Percentiles rank a stretch among this genome's conserved stretches.
Evolutionary conservation across 2,329 filamentous ascomycete genomes (phyloP).

Genomic region (Dactylellina cionopaga): DNA sequence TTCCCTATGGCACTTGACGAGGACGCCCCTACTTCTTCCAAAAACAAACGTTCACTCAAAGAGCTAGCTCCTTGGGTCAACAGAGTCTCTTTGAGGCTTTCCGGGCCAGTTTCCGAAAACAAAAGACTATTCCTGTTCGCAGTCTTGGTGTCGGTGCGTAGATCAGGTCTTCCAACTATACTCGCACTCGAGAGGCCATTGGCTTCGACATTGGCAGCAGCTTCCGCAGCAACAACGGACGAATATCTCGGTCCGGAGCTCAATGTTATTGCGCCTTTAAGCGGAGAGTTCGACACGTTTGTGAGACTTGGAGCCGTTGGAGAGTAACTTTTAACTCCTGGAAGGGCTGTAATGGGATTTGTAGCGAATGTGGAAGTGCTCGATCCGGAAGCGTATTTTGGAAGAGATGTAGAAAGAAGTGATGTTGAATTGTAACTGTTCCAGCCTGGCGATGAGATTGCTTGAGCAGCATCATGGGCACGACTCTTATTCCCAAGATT

Average conservation of each 20-base stretch:
- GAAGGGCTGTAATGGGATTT: conserved; percentile 47
- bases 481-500: conserved; percentile 37
- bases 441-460: conserved; percentile 47
- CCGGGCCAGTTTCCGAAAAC: conserved; percentile 31
- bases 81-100: conserved; percentile 40
- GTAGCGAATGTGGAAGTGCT: conserved; percentile 45
- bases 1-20: conserved; percentile 9
- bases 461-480: conserved; percentile 33
- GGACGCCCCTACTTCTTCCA: conserved; percentile 27
- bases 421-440: conserved; percentile 48
- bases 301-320: conserved; percentile 36
- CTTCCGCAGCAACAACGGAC: conserved; percentile 43
- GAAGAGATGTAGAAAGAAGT: conserved; percentile 39
- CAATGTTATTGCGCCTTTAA: conserved; percentile 42
- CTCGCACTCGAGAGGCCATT: conserved; percentile 39
- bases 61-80: conserved; percentile 33
- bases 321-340: conserved; percentile 45
- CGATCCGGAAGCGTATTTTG: conserved; percentile 48
- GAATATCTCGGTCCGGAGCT: conserved; percentile 39
- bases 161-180: conserved; percentile 39
- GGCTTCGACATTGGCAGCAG: conserved; percentile 41
- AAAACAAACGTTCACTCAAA: conserved; percentile 33
- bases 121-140: conserved; percentile 37
- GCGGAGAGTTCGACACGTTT: conserved; percentile 33
- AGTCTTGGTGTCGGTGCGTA: conserved; percentile 12